Percentiles rank a stretch among this genome's conserved stretches.
These are phyloP conservation scores for Pulveroboletus frians DNA, from an alignment of 768 basidiomycete species.

Conservation along the genomic window DNA sequence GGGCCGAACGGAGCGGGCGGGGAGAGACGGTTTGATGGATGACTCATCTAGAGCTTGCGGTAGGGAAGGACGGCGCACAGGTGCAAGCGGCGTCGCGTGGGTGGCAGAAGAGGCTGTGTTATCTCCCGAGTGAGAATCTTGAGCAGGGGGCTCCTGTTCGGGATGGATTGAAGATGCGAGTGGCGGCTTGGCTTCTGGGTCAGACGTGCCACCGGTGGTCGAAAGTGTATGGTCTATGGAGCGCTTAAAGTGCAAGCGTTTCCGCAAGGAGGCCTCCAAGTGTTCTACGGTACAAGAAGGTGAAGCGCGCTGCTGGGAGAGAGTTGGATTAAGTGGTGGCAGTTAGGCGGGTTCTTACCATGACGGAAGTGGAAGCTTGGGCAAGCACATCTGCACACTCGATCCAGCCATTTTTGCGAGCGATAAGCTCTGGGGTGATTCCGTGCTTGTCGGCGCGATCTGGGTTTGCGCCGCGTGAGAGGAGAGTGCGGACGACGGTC, in stretches of 20 bases:
- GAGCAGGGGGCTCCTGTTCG: conserved; percentile 13
- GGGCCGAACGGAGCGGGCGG: conserved; percentile 47
- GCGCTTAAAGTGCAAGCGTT: conserved; percentile 65
- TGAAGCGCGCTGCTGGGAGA: conserved; percentile 14
- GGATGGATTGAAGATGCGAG: conserved; percentile 3
- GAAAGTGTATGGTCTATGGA: conserved; percentile 69
- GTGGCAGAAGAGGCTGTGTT: neutral
- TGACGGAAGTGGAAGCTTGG: conserved; percentile 46
- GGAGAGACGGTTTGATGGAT: conserved; percentile 28
- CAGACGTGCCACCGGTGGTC: conserved; percentile 35
- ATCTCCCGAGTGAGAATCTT: conserved; percentile 3
- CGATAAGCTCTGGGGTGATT: conserved; percentile 79
- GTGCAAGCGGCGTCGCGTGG: conserved; percentile 22
- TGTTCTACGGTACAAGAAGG: conserved; percentile 28
- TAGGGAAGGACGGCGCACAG: conserved; percentile 62
- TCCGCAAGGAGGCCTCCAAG: conserved; percentile 32
- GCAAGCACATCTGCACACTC: conserved; percentile 71
- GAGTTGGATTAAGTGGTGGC: conserved; percentile 17
- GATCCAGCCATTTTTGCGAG: conserved; percentile 72
- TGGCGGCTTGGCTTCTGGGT: conserved; percentile 24
- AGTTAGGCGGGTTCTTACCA: neutral
- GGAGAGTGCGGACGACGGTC: conserved; percentile 68
- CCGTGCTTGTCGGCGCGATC: conserved; percentile 87
- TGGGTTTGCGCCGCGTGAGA: conserved; percentile 80
- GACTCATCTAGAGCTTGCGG: conserved; percentile 45